These are phyloP conservation scores for Rhodotorula sp. DNA, from an alignment of 1,284 basidiomycete species.

Conservation along the genomic window DNA sequence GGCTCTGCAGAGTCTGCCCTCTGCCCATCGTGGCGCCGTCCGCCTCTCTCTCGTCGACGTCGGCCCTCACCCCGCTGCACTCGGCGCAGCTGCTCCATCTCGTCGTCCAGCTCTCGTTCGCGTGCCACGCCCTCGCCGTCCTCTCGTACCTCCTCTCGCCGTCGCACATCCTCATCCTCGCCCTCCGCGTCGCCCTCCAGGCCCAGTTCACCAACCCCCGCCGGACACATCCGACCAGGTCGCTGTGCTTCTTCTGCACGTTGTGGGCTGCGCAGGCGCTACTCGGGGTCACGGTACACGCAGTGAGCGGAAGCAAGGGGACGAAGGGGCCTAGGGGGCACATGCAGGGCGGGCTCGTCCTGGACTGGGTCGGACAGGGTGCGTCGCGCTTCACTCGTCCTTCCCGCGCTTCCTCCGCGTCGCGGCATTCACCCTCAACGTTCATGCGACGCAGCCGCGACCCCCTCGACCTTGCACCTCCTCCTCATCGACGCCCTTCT, in stretches of 20 bases:
- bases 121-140: conserved; percentile 14
- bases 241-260: conserved; percentile 16
- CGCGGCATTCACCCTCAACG: background rate
- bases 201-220: conserved; percentile 27
- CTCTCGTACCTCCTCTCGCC: conserved; percentile 17
- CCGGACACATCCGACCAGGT: conserved; percentile 12
- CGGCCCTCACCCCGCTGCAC: conserved; percentile 3
- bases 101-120: conserved; percentile 18
- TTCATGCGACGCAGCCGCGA: conserved; percentile 1
- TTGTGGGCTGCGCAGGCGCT: conserved; percentile 17
- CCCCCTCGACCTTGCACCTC: conserved; percentile 16
- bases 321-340: conserved; percentile 30
- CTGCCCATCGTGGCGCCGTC: conserved; percentile 4
- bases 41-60: background rate
- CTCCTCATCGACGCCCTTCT: conserved; percentile 17
- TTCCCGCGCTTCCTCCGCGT: background rate
- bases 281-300: background rate
- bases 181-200: conserved; percentile 20
- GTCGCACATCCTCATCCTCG: conserved; percentile 19
- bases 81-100: conserved; percentile 19
- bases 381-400: background rate
- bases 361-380: conserved; percentile 39
- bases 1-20: background rate
- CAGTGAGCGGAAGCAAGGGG: conserved; percentile 17
- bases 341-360: conserved; percentile 13